Evolutionary conservation across 768 basidiomycete species (phyloP).

Genomic region (Xerocomellus intermedius): DNA sequence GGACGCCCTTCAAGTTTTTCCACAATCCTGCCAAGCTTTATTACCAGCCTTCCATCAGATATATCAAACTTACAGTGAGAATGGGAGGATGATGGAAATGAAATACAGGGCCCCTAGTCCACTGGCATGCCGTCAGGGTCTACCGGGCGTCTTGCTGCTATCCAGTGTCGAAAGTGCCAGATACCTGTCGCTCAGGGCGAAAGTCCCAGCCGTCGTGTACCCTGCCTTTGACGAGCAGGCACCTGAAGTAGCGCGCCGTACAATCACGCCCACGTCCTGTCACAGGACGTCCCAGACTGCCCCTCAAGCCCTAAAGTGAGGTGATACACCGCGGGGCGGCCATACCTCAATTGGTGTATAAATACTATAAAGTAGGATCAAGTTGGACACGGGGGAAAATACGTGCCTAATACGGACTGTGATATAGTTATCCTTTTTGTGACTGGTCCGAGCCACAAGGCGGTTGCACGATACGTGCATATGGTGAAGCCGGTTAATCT

Average conservation of each 20-base stretch:
- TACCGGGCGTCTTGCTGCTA: no score
- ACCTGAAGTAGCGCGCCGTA: neutral
- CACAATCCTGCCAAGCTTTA: neutral
- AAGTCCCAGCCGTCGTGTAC: neutral
- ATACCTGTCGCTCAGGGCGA: neutral
- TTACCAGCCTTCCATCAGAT: neutral
- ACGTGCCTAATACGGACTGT: neutral
- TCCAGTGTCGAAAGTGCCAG: neutral
- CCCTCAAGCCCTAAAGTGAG: neutral
- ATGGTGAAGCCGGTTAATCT: constrained; percentile 15
- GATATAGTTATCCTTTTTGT: neutral
- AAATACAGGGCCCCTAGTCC: neutral
- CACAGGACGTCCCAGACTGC: neutral
- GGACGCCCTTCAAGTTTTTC: neutral
- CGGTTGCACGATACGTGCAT: neutral
- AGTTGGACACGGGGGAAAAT: neutral
- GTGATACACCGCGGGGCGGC: neutral
- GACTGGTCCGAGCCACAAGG: constrained; percentile 15
- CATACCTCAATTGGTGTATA: neutral
- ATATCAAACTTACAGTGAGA: neutral
- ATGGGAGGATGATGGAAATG: neutral
- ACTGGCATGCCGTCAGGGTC: neutral
- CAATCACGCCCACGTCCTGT: neutral
- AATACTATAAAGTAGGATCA: neutral
- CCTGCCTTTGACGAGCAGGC: neutral